phyloP scores from a whole-genome alignment of 2,329 filamentous ascomycete genomes.

The Neofusicoccum sp. region DNA sequence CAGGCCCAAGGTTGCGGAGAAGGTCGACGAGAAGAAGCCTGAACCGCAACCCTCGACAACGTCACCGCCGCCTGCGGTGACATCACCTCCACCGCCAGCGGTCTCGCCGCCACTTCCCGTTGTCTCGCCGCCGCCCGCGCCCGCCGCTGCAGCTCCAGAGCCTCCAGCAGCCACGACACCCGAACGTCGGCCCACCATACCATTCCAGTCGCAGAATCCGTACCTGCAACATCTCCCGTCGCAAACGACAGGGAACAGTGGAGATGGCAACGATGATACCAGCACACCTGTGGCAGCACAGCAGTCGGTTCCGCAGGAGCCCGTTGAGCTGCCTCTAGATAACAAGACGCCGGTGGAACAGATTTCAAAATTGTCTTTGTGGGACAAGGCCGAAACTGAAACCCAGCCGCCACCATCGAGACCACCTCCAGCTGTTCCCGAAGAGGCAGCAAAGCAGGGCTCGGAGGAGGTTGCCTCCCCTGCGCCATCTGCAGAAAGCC shows the following conservation, averaged over 20 bases:
- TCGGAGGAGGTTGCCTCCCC: not conserved
- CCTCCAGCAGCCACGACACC: conserved; percentile 30
- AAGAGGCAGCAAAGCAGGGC: not conserved
- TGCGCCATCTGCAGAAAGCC: conserved; percentile 11
- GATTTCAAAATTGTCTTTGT: conserved; percentile 37
- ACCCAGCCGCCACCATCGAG: conserved; percentile 18
- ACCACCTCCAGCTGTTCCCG: not conserved
- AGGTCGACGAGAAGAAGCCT: conserved; percentile 20
- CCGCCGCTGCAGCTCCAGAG: conserved; percentile 28
- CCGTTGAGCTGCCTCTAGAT: conserved; percentile 43
- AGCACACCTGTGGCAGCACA: conserved; percentile 39
- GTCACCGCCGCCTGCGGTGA: not conserved
- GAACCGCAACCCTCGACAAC: conserved; percentile 28
- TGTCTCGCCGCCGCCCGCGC: conserved; percentile 25
- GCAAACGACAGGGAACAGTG: conserved; percentile 36
- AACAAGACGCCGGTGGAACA: conserved; percentile 42
- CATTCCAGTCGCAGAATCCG: conserved; percentile 44
- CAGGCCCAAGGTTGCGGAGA: conserved; percentile 26
- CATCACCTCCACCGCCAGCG: not conserved
- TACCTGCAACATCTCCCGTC: conserved; percentile 36
- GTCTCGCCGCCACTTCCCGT: not conserved
- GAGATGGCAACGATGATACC: conserved; percentile 36
- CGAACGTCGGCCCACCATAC: conserved; percentile 3
- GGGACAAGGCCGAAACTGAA: conserved; percentile 22
- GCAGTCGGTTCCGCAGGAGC: conserved; percentile 27